Base-by-base conservation (phyloP, 495 filamentous ascomycete species). In the Lasiosphaeris hirsuta region DNA sequence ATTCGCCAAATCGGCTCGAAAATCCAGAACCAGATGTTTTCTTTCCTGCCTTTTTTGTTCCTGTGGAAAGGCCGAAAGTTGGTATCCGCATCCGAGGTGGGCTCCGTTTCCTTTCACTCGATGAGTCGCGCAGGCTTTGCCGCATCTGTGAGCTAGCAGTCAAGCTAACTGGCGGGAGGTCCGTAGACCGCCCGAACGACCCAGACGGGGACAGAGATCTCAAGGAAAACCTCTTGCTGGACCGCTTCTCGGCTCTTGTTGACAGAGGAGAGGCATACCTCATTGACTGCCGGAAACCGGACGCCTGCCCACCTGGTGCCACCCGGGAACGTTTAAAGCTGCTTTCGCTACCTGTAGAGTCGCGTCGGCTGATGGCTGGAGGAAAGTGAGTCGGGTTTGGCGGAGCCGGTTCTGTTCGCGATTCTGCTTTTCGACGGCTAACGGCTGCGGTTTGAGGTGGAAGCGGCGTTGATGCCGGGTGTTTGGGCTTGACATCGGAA, bases 1-100 rank as follows among this genome's bases (percentile, higher is more conserved):
- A 92, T 61, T 90, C 84, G 0, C 66, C 83, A 67, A 63, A 78
- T 61, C 63, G 78, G 65, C 65, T 80, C 54, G 51, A 54, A 39
- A 62, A 59, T 17, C 63, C 63, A 11, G 64, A 75, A 17, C 33
- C 36, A 7, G 57, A 52, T 35, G 52, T 51, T 49, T 46, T 33
- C 53, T 59, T 53, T 15, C 51, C 50, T 10, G 54, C 43, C 60
- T 67, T 69, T 57, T 66, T 69, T 14, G 63, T 59, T 34, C 61
- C 59, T 2, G 59, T 43, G 11, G 65, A 61, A 50, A 65, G 57
- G 51, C 61, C 51, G 64, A 75, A 66, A 54, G 72, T 61, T n/a
- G 66, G 63, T 60, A 74, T 64, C 19, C 60, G 64, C 41, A 73
- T 61, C 2, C 62, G 59, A 1, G 43, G 52, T 6, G 61, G 37